A percentile compares a stretch with the other conserved stretches of the same genome.
Evolutionary conservation across 140 eudicot species (phyloP).

Genomic region (Flaveria floridana): DNA sequence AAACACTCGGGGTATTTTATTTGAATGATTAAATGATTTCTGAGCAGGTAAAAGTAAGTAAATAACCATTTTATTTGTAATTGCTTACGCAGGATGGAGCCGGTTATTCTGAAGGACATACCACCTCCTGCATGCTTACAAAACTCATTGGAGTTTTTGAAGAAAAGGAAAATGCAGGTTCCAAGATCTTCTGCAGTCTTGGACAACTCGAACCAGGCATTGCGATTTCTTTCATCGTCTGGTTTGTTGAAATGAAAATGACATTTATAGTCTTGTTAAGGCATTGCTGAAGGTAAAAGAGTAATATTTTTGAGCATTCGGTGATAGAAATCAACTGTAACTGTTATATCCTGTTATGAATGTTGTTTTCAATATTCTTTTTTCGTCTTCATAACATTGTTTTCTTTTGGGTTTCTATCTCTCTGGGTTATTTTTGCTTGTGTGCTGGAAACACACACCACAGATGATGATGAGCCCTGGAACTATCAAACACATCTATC

Average conservation of each 20-base stretch:
- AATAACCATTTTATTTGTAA: background rate
- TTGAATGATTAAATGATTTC: background rate
- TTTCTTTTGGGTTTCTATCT: background rate
- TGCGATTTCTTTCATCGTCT: constrained; percentile 65
- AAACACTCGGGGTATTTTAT: constrained; percentile 56
- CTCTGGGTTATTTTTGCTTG: background rate
- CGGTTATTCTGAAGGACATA: constrained; percentile 67
- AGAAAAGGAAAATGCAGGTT: constrained; percentile 71
- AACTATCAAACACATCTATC: too few species aligned
- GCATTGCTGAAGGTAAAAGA: background rate
- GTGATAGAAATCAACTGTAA: constrained; percentile 10
- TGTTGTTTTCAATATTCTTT: constrained; percentile 6
- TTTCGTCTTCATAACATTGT: constrained; percentile 2
- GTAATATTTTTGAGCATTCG: constrained; percentile 1
- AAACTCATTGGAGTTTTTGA: constrained; percentile 72
- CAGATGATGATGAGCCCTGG: too few species aligned
- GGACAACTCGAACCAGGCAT: constrained; percentile 73
- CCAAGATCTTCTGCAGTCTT: constrained; percentile 80
- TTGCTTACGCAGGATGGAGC: constrained; percentile 52
- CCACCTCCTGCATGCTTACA: constrained; percentile 80
- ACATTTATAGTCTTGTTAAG: background rate
- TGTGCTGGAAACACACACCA: background rate
- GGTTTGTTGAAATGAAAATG: constrained; percentile 44
- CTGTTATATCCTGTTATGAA: constrained; percentile 1
- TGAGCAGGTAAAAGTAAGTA: background rate